A percentile compares a stretch with the other conserved stretches of the same genome.
Evolutionary conservation across 2,329 filamentous ascomycete genomes (phyloP).

Genomic region (Tolypocladium album): DNA sequence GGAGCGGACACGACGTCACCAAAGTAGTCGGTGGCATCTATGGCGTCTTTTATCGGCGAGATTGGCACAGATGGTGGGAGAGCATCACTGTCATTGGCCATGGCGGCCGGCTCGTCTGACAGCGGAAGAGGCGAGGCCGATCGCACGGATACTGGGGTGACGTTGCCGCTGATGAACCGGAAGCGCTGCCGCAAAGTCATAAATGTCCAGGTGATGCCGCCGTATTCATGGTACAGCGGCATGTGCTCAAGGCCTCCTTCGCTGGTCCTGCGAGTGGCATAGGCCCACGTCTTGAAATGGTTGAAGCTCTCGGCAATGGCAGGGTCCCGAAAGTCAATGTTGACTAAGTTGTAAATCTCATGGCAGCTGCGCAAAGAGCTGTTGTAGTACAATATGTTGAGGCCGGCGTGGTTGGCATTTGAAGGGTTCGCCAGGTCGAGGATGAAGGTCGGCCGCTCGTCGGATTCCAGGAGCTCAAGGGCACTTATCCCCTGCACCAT

Average conservation of each 20-base stretch:
- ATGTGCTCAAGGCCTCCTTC: conserved; percentile 41
- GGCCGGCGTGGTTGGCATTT: conserved; percentile 40
- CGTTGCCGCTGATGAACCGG: conserved; percentile 54
- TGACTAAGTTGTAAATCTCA: conserved; percentile 45
- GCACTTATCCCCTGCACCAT: conserved; percentile 55
- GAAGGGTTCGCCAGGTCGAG: conserved; percentile 52
- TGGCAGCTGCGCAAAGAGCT: conserved; percentile 48
- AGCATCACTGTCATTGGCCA: conserved; percentile 2
- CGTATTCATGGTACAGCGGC: conserved; percentile 48
- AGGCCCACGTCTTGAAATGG: conserved; percentile 60
- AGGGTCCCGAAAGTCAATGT: conserved; percentile 32
- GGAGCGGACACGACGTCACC: conserved; percentile 15
- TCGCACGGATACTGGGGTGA: conserved; percentile 19
- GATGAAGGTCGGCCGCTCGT: conserved; percentile 67
- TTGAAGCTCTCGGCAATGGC: conserved; percentile 37
- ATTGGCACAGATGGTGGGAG: conserved; percentile 22
- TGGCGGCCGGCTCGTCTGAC: conserved; percentile 21
- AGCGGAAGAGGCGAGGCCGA: conserved; percentile 27
- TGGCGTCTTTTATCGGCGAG: conserved; percentile 19
- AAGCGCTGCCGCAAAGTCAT: conserved; percentile 59
- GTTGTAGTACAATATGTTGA: conserved; percentile 61
- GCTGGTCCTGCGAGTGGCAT: conserved; percentile 38
- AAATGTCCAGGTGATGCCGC: conserved; percentile 57
- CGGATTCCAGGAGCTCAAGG: conserved; percentile 64
- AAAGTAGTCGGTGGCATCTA: conserved; percentile 31